Percentiles rank a stretch among this genome's conserved stretches.
phyloP scores from a whole-genome alignment of 768 basidiomycete species.

The Porphyrellus cyaneotinctus region DNA sequence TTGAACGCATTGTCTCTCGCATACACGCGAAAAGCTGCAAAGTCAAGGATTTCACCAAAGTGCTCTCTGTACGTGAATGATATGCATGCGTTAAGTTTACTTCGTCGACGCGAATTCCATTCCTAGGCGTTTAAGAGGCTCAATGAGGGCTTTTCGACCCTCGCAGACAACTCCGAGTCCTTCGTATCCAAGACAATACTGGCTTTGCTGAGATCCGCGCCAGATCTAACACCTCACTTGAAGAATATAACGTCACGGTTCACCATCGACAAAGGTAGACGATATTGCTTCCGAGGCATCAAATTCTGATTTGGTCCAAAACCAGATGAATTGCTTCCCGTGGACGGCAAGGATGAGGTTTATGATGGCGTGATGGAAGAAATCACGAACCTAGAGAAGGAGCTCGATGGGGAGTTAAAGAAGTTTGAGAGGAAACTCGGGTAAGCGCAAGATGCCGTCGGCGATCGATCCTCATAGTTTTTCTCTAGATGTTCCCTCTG shows the following conservation, averaged over 20 bases:
- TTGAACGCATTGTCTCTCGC: constrained; percentile 91
- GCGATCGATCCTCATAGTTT: constrained; percentile 14
- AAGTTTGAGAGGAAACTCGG: constrained; percentile 64
- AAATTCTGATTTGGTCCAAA: constrained; percentile 40
- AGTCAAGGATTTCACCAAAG: constrained; percentile 82
- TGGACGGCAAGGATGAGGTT: constrained; percentile 77
- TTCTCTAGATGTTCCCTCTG: constrained; percentile 44
- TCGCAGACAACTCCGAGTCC: constrained; percentile 61
- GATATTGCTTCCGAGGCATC: constrained; percentile 4
- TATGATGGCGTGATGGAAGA: constrained; percentile 77
- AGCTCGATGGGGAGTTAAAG: constrained; percentile 64
- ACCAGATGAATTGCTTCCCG: constrained; percentile 69
- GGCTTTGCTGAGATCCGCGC: constrained; percentile 73
- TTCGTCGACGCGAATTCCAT: constrained; percentile 3
- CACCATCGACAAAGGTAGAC: constrained; percentile 52
- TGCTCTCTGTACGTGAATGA: constrained; percentile 55
- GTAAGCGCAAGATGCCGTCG: constrained; percentile 34
- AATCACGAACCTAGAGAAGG: constrained; percentile 65
- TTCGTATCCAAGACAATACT: constrained; percentile 78
- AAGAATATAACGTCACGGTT: constrained; percentile 72
- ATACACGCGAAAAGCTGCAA: constrained; percentile 91
- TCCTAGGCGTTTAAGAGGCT: constrained; percentile 73
- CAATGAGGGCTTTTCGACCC: constrained; percentile 56
- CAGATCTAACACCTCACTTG: constrained; percentile 70
- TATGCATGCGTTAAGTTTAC: neutral